These are phyloP conservation scores for Phytophthora vignae DNA, from an alignment of 352 stramenopile genomes.

Conservation along the genomic window DNA sequence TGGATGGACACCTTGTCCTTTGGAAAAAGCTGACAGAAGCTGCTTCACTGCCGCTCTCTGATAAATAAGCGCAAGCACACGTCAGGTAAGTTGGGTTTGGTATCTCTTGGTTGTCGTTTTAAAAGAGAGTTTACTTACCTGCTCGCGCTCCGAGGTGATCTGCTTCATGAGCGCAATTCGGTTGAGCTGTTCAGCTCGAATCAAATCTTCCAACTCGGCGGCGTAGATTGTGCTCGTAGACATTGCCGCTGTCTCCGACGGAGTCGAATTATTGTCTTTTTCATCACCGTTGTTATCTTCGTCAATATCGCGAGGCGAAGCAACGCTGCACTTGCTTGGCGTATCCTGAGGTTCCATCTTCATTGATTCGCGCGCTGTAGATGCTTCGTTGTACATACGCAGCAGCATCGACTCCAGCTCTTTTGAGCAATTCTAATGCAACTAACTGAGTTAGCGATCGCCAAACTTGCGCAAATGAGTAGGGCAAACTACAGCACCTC, in stretches of 20 bases:
- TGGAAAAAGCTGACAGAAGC: slow-evolving; percentile 38
- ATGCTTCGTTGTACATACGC: slow-evolving; percentile 73
- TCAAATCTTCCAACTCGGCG: slow-evolving; percentile 57
- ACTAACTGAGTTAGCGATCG: background rate
- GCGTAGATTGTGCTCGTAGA: slow-evolving; percentile 35
- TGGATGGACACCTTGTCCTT: slow-evolving; percentile 5
- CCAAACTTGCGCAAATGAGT: background rate
- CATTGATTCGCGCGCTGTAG: slow-evolving; percentile 26
- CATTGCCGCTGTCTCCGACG: background rate
- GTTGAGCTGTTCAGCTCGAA: slow-evolving; percentile 58
- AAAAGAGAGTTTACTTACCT: slow-evolving; percentile 37
- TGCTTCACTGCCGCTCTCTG: slow-evolving; percentile 65
- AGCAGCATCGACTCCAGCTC: slow-evolving; percentile 74
- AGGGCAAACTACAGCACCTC: slow-evolving; percentile 37
- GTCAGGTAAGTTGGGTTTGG: too few relatives aligned
- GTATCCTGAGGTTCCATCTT: slow-evolving; percentile 12
- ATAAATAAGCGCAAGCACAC: too few relatives aligned
- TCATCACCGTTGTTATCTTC: slow-evolving; percentile 19
- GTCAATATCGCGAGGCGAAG: background rate
- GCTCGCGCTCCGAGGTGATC: slow-evolving; percentile 60
- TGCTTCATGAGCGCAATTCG: slow-evolving; percentile 66
- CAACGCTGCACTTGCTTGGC: slow-evolving; percentile 11
- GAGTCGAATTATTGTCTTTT: slow-evolving; percentile 3
- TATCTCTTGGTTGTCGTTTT: too few relatives aligned
- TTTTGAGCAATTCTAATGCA: slow-evolving; percentile 54